These are phyloP conservation scores for Fermentozyma sake DNA, from an alignment of 1,139 yeast species.

Conservation along the genomic window DNA sequence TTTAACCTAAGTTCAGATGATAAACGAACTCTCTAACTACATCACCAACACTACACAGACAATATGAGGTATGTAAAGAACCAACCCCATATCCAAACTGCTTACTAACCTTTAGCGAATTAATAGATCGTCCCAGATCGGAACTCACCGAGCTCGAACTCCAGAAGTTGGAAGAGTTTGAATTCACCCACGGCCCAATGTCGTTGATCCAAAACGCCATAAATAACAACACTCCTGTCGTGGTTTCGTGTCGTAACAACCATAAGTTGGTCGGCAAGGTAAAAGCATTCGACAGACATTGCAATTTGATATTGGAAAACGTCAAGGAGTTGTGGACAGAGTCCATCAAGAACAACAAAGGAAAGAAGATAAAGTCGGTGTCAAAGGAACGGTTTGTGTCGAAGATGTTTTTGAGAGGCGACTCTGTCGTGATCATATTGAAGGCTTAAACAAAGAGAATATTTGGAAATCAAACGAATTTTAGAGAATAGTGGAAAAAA, in stretches of 20 bases:
- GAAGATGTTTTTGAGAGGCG: constrained; percentile 91
- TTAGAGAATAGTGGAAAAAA: too few relatives aligned
- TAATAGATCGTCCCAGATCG: constrained; percentile 66
- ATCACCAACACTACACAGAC: too few relatives aligned
- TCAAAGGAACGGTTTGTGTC: constrained; percentile 82
- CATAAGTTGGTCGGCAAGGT: constrained; percentile 87
- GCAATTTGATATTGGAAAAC: constrained; percentile 87
- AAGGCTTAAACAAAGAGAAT: constrained; percentile 29
- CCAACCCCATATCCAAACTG: not conserved
- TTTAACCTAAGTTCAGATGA: too few relatives aligned
- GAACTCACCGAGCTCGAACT: constrained; percentile 81
- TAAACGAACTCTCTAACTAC: too few relatives aligned
- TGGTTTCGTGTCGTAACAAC: constrained; percentile 88
- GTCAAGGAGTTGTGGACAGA: constrained; percentile 93
- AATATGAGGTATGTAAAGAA: constrained; percentile 9
- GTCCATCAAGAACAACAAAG: constrained; percentile 56
- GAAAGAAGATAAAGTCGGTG: constrained; percentile 66
- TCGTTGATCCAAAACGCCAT: constrained; percentile 79
- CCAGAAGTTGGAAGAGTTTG: constrained; percentile 81
- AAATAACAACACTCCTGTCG: constrained; percentile 67
- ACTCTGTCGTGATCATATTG: constrained; percentile 82
- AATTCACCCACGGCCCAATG: constrained; percentile 88
- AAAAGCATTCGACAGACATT: constrained; percentile 93
- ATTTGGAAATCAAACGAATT: not conserved
- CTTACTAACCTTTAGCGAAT: constrained; percentile 41